Percentiles rank a stretch among this genome's conserved stretches.
Conservation (phyloP, 2,329 filamentous ascomycete species). For the Endothia cerciana region DNA sequence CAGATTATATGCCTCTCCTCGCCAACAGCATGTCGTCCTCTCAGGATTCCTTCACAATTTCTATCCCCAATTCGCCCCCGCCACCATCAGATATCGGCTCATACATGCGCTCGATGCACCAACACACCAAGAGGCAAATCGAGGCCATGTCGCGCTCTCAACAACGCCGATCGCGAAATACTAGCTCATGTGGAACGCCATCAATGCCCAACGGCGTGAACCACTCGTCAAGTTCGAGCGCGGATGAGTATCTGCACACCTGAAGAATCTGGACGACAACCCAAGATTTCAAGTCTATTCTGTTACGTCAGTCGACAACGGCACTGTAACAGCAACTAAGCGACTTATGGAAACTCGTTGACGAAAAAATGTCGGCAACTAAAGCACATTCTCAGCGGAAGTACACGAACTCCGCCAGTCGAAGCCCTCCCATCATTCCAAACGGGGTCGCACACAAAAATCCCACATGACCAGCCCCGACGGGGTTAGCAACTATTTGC, state of each 20-base stretch:
- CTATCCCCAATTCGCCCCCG: slow-evolving; percentile 33
- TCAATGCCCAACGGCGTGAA: slow-evolving; percentile 36
- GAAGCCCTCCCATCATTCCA: too few species aligned
- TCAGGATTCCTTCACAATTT: slow-evolving; percentile 32
- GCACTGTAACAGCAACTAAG: neutral
- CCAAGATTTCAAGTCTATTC: neutral
- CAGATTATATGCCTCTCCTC: slow-evolving; percentile 26
- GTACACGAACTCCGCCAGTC: too few species aligned
- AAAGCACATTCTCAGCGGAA: neutral
- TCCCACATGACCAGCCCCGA: too few species aligned
- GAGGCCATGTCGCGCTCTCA: slow-evolving; percentile 56
- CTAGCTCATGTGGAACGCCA: slow-evolving; percentile 27
- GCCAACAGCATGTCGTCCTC: slow-evolving; percentile 33
- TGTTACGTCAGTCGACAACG: neutral
- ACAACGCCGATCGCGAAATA: slow-evolving; percentile 36
- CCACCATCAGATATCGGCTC: slow-evolving; percentile 38
- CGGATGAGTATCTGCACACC: slow-evolving; percentile 32
- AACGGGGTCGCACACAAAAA: too few species aligned
- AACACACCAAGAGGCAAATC: slow-evolving; percentile 69
- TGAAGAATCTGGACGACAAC: slow-evolving; percentile 20
- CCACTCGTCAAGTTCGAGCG: slow-evolving; percentile 19
- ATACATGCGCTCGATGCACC: slow-evolving; percentile 65
- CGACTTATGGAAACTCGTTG: neutral
- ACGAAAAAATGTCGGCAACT: neutral
- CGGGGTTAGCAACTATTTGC: too few species aligned